Evolutionary conservation across 148 eudicot species (phyloP), one percentile per base, ranked within the genome.

Genomic region (Persicaria maculosa): DNA sequence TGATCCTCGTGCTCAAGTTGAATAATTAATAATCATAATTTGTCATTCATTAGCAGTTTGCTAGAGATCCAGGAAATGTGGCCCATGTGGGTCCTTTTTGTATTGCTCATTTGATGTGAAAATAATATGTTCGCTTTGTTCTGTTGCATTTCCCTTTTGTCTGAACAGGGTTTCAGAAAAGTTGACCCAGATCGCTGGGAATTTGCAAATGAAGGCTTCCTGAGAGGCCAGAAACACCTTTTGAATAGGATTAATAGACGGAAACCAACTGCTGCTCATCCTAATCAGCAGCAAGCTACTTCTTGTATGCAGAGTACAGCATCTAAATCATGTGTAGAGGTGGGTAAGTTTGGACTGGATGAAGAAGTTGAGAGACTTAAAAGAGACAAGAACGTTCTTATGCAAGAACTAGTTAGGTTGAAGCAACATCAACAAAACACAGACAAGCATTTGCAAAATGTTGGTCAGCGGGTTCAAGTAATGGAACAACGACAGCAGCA

Each of bases 401-500:
- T 86, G 92, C 92, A 89, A 78, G 88, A 92, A 82, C 90, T 92
- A 71, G 88, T 89, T 40, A 86, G 92, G 81, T 75, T 92, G 79
- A 85, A 92, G 72, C 90, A 92, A 72, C 90, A 82, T 47, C 97
- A 92, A 81, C 92, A 89, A 74, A 58, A 86, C 70, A 89, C 94
- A 0, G 97, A 92, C 81, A 81, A 76, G 76, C 94, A 88, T 68
- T 69, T 92, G 82, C 90, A 89, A 72, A 81, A 81, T 71, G 92
- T 84, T 53, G 90, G 87, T 17, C 92, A 89, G 75, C 87, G 97
- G 36, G 90, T 91, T 70, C 97, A 92, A 47, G 83, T 77, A 43
- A 92, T 92, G 94, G 91, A 90, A 73, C 88, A 90, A 74, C 77
- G 83, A 75, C 91, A 90, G 47, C 89, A 87, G 77, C 90, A 89